A percentile compares a stretch with the other conserved stretches of the same genome.
These are phyloP conservation scores for Smithsoniella earleae DNA, from an alignment of 163 green algal genomes.

Conservation along the genomic window DNA sequence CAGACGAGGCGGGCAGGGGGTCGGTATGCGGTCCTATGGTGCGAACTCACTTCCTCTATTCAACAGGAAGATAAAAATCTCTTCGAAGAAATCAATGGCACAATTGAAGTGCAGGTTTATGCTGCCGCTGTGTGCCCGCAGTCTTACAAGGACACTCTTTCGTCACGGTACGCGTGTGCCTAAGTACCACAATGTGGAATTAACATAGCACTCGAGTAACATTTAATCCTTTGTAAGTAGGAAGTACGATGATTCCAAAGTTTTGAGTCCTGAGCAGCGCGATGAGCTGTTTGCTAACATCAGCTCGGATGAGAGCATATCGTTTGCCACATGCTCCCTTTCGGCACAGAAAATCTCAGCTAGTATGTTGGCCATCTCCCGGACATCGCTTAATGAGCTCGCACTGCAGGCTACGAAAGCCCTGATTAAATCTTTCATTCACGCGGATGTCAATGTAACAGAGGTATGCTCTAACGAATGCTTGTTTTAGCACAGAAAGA, in stretches of 20 bases:
- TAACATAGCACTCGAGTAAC: no score
- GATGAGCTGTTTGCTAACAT: conserved; percentile 41
- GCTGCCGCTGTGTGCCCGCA: conserved; percentile 2
- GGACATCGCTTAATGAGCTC: conserved; percentile 58
- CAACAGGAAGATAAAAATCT: no score
- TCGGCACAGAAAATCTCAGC: conserved; percentile 39
- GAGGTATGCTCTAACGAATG: conserved; percentile 41
- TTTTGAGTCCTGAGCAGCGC: conserved; percentile 36
- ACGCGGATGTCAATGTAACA: conserved; percentile 51
- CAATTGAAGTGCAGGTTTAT: no score
- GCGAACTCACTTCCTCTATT: no score
- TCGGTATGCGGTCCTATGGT: conserved; percentile 87
- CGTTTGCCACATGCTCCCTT: conserved; percentile 35
- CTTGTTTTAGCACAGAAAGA: neutral
- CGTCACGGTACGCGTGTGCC: no score
- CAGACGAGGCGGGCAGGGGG: conserved; percentile 84
- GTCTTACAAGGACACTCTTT: no score
- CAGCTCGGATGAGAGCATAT: conserved; percentile 34
- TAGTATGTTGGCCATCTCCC: conserved; percentile 39
- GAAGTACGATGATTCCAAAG: conserved; percentile 42
- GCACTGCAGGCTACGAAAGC: conserved; percentile 63
- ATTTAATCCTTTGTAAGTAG: neutral
- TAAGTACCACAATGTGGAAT: no score
- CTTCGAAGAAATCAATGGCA: no score
- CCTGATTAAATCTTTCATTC: conserved; percentile 63